These are phyloP conservation scores for Camellia sinensis DNA, from an alignment of 148 eudicot species.

Conservation along the genomic window DNA sequence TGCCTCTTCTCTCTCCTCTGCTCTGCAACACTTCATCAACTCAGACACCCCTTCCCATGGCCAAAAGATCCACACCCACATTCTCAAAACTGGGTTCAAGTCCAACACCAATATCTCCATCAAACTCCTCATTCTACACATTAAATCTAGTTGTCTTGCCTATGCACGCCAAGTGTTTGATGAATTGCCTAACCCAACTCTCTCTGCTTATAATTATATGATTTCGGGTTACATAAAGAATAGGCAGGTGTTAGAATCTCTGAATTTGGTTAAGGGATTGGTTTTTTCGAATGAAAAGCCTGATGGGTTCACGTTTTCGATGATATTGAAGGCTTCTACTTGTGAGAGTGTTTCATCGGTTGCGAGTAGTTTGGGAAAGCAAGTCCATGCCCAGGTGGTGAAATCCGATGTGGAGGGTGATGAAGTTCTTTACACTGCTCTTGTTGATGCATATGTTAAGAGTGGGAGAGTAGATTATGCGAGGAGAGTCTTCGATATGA, in stretches of 20 bases:
- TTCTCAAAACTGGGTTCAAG: constrained; percentile 61
- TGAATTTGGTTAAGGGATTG: constrained; percentile 49
- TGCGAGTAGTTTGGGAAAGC: constrained; percentile 41
- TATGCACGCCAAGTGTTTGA: constrained; percentile 75
- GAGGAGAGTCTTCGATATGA: constrained; percentile 66
- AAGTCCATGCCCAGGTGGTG: constrained; percentile 72
- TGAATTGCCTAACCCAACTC: constrained; percentile 61
- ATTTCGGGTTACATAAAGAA: constrained; percentile 63
- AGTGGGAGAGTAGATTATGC: constrained; percentile 60
- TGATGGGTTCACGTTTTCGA: constrained; percentile 73
- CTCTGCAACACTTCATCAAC: constrained; percentile 63
- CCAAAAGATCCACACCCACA: constrained; percentile 72
- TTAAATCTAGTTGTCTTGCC: constrained; percentile 47
- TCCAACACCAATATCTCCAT: constrained; percentile 61
- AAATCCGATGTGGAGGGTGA: constrained; percentile 45
- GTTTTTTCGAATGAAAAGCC: constrained; percentile 41
- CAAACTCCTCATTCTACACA: constrained; percentile 62
- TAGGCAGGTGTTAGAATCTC: constrained; percentile 38
- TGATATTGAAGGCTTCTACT: constrained; percentile 72
- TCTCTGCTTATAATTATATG: constrained; percentile 75
- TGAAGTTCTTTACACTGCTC: constrained; percentile 55
- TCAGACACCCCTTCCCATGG: constrained; percentile 73
- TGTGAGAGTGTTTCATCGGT: constrained; percentile 20
- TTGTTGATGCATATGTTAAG: constrained; percentile 86
- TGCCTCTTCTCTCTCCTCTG: constrained; percentile 37